These are phyloP conservation scores for Phyllosticta citribraziliensis DNA, from an alignment of 2,329 filamentous ascomycete genomes.

Conservation along the genomic window DNA sequence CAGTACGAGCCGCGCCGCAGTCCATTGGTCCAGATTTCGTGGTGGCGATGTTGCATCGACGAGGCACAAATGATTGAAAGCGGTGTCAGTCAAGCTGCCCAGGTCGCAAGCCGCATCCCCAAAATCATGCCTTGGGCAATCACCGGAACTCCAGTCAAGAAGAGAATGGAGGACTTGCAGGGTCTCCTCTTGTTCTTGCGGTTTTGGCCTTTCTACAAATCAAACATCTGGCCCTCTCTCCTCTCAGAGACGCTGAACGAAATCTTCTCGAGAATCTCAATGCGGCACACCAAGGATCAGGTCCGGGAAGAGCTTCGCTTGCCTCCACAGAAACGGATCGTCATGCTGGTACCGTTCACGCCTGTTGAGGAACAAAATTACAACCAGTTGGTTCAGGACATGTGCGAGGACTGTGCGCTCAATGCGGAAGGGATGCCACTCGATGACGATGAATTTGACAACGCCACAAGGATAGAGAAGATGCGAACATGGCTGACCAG, in stretches of 20 bases:
- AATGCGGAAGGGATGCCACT: conserved; percentile 54
- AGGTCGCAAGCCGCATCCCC: conserved; percentile 69
- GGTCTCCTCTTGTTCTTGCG: conserved; percentile 74
- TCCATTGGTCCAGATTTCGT: conserved; percentile 69
- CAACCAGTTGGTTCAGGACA: conserved; percentile 60
- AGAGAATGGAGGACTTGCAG: conserved; percentile 66
- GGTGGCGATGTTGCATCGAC: conserved; percentile 72
- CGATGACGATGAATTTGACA: conserved; percentile 53
- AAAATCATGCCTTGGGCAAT: conserved; percentile 85
- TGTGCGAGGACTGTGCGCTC: conserved; percentile 62
- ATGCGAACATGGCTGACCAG: conserved; percentile 75
- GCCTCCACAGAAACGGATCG: conserved; percentile 73
- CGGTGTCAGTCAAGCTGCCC: conserved; percentile 73
- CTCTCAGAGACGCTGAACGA: conserved; percentile 56
- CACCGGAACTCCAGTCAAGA: conserved; percentile 80
- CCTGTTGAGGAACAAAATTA: conserved; percentile 89
- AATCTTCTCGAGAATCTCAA: conserved; percentile 61
- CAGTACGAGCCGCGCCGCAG: conserved; percentile 58
- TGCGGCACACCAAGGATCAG: conserved; percentile 77
- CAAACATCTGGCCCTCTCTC: conserved; percentile 59
- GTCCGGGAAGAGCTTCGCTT: conserved; percentile 70
- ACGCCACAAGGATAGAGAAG: conserved; percentile 41
- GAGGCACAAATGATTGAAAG: conserved; percentile 91
- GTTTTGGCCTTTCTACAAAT: conserved; percentile 65
- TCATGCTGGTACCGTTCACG: conserved; percentile 84